Base-by-base conservation (phyloP, 371 early-diverging fungal species). In the Circinella umbellata region DNA sequence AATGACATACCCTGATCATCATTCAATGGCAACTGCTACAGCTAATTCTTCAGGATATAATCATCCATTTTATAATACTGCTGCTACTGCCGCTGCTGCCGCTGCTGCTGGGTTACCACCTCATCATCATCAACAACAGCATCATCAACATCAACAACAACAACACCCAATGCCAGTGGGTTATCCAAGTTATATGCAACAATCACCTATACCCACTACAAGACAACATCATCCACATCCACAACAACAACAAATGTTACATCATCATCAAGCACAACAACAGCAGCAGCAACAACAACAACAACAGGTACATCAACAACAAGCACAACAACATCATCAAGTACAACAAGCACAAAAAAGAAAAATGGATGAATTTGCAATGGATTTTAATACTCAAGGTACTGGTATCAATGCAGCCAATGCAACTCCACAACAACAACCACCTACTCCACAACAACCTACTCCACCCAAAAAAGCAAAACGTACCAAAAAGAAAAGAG, bases 401-500 rank as follows among this genome's bases (percentile, higher is more conserved):
- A 15, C 10, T 49, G 49, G n/a, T n/a, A n/a, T n/a, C n/a, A n/a
- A n/a, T n/a, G n/a, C n/a, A n/a, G n/a, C n/a, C n/a, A n/a, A n/a
- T n/a, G n/a, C n/a, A n/a, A n/a, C 4, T 49, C 49, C 5, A n/a
- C 49, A 49, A 49, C 49, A 49, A 14, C 69, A 49, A n/a, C n/a
- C n/a, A n/a, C n/a, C n/a, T n/a, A n/a, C n/a, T 34, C 38, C 14
- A 10, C 69, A 38, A 1, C 53, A 63, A 3, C 64, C 20, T 20
- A 34, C 64, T 36, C 10, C 63, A 39, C 18, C 55, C 64, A 64
- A 60, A 72, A 70, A 74, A 64, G 67, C 71, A 70, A 37, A 61
- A 67, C 69, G 70, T 61, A 34, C 73, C 10, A 69, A 69, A 61
- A 69, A 63, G 35, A 77, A 77, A 61, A 66, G 67, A 54, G 74